Conservation (phyloP, 306 rosid species). For the Lupinus albus region DNA sequence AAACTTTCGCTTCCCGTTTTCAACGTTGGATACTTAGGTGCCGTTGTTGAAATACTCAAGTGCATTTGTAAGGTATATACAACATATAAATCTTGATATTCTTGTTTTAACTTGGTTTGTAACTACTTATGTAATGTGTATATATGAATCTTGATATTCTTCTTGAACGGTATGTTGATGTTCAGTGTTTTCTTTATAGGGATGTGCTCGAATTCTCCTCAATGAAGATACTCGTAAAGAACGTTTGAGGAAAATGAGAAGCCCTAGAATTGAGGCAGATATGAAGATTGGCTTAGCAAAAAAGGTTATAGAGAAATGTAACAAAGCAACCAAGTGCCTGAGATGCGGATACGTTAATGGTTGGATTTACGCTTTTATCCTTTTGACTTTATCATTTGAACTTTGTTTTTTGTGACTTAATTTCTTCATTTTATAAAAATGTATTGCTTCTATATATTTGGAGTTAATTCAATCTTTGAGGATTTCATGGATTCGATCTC, state of each 20-base stretch:
- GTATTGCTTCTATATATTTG: constrained; percentile 27
- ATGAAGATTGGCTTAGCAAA: constrained; percentile 56
- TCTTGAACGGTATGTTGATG: constrained; percentile 30
- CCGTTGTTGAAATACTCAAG: constrained; percentile 69
- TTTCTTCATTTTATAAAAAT: constrained; percentile 20
- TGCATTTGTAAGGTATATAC: constrained; percentile 91
- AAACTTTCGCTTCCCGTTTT: constrained; percentile 74
- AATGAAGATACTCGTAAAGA: constrained; percentile 49
- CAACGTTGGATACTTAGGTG: constrained; percentile 66
- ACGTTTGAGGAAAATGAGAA: constrained; percentile 69
- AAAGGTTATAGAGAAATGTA: constrained; percentile 9
- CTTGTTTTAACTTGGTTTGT: not conserved
- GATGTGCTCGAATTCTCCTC: constrained; percentile 76
- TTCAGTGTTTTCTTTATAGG: constrained; percentile 53
- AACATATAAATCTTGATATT: not conserved
- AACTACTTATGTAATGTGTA: constrained; percentile 9
- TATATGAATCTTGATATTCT: constrained; percentile 15
- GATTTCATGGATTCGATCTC: constrained; percentile 3
- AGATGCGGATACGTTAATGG: constrained; percentile 78
- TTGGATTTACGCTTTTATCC: constrained; percentile 45
- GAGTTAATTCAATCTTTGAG: constrained; percentile 12
- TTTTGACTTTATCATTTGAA: constrained; percentile 18
- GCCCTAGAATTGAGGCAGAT: constrained; percentile 55
- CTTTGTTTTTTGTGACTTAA: constrained; percentile 27
- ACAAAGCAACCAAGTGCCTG: constrained; percentile 58